Percentiles rank a stretch among this genome's conserved stretches.
These are phyloP conservation scores for Picea glauca DNA, from an alignment of 75 land plant genomes.

Conservation along the genomic window DNA sequence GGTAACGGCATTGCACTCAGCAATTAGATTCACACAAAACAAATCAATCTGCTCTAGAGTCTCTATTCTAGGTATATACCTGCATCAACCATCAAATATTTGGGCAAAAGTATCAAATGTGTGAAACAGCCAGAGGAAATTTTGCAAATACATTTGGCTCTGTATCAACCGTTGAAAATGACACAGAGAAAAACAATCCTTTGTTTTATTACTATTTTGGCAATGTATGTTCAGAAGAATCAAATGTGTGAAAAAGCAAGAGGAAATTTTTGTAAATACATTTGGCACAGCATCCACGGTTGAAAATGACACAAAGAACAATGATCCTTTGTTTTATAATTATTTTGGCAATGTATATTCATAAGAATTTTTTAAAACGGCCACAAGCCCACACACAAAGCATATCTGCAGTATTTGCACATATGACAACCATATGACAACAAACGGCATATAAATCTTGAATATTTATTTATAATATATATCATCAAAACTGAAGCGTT, in stretches of 20 bases:
- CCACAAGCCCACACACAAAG: not conserved
- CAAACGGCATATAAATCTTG: not conserved
- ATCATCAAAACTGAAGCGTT: not conserved
- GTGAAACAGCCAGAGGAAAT: not conserved
- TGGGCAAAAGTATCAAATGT: constrained; percentile 1
- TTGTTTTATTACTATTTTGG: not conserved
- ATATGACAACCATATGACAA: not conserved
- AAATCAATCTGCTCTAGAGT: constrained; percentile 88
- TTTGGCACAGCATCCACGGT: not conserved
- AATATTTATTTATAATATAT: not conserved
- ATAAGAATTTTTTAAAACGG: not conserved
- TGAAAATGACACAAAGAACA: not conserved
- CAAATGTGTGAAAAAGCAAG: not conserved
- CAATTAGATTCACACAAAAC: constrained; percentile 81
- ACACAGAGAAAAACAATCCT: not conserved
- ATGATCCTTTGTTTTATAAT: not conserved
- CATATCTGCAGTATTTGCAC: not conserved
- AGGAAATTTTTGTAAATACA: not conserved
- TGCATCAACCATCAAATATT: constrained; percentile 22
- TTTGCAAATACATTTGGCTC: not conserved
- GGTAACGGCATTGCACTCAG: constrained; percentile 61
- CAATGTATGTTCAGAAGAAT: not conserved
- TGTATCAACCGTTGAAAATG: not conserved
- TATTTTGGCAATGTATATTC: not conserved
- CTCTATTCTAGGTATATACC: constrained; percentile 77